Conservation (phyloP, 257 asterid genomes). For the Eustoma russellianum region DNA sequence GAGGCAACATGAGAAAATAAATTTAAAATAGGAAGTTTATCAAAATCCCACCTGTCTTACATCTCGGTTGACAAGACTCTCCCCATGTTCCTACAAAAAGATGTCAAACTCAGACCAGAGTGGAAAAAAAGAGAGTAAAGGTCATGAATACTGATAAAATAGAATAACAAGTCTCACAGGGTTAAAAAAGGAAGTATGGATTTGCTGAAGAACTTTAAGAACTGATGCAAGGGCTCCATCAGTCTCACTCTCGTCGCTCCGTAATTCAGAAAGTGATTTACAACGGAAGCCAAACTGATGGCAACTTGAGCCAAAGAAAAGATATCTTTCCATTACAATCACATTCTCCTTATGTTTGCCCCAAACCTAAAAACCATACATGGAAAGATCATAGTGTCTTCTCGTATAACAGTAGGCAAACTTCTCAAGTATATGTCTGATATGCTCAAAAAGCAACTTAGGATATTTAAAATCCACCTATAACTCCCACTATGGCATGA, state of each 20-base stretch:
- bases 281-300: conserved; percentile 58
- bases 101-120: conserved; percentile 5
- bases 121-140: background rate
- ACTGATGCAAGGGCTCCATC: conserved; percentile 76
- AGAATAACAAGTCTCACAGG: conserved; percentile 23
- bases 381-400: background rate
- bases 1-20: no score
- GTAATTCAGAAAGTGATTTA: conserved; percentile 55
- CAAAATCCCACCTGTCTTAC: conserved; percentile 58
- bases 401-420: background rate
- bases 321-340: conserved; percentile 83
- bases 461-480: no score
- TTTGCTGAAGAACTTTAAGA: conserved; percentile 48
- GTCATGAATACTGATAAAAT: background rate
- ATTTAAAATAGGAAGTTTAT: no score
- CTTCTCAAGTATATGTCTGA: background rate
- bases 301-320: conserved; percentile 82
- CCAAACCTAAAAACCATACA: conserved; percentile 51
- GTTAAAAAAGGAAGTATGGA: conserved; percentile 55
- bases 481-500: no score
- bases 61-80: conserved; percentile 46
- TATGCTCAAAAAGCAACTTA: no score
- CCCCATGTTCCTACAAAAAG: conserved; percentile 27
- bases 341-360: conserved; percentile 72
- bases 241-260: conserved; percentile 73